A percentile compares a stretch with the other conserved stretches of the same genome.
These are phyloP conservation scores for Vicia faba DNA, from an alignment of 306 rosid genomes.

Conservation along the genomic window DNA sequence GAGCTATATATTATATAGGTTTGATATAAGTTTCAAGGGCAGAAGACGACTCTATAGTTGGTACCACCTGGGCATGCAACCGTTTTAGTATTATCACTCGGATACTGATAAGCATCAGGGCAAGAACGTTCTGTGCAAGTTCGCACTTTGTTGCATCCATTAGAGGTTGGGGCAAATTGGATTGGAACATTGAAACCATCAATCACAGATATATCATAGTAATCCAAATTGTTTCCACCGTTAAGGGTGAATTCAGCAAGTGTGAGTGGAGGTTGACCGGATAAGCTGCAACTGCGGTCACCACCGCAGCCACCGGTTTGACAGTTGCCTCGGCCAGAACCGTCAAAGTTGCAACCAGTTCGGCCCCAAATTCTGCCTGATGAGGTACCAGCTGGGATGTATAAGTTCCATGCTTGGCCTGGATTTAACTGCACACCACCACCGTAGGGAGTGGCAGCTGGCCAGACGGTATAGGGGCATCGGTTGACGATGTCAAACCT, in stretches of 20 bases:
- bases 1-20: too few relatives aligned
- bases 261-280: background rate
- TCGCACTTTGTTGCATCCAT: background rate
- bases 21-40: background rate
- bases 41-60: background rate
- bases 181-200: constrained; percentile 25
- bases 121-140: background rate
- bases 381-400: constrained; percentile 31
- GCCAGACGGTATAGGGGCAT: constrained; percentile 61
- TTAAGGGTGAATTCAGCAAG: constrained; percentile 9
- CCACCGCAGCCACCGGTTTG: constrained; percentile 63
- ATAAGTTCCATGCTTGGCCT: constrained; percentile 37
- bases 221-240: background rate
- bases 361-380: constrained; percentile 66
- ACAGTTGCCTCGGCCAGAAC: constrained; percentile 47
- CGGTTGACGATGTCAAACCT: constrained; percentile 48
- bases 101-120: constrained; percentile 6
- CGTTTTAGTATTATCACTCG: background rate
- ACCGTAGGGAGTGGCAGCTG: constrained; percentile 42
- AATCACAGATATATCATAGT: background rate
- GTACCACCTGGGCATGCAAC: constrained; percentile 5
- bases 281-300: constrained; percentile 1
- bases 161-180: background rate
- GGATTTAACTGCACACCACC: constrained; percentile 43
- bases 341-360: constrained; percentile 63